Base-by-base conservation (phyloP, 176 grass and related monocot genomes). In the Oryza rufipogon region DNA sequence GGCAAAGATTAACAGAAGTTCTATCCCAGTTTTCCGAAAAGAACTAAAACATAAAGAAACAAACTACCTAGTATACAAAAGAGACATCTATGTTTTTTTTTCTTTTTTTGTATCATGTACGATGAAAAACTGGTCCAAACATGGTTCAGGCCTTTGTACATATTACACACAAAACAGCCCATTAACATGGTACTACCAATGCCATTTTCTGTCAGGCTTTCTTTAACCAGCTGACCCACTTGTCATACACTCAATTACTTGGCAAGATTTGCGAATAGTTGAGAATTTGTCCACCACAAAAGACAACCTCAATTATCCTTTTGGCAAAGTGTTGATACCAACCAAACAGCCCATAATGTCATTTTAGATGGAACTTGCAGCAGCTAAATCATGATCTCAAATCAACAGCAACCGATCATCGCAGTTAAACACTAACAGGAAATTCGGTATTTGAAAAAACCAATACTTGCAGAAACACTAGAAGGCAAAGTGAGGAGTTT, bases 381-480 rank as follows among this genome's bases (percentile, higher is more conserved):
- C 4, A 6, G 6, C 4, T 17, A 68, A 76, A 75, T 76, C 47
- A 71, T 69, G 33, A 87, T 69, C 23, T 36, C 19, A 70, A 76
- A 34, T 38, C 47, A 75, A 13, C 51, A 11, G 64, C 25, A 84
- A 81, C 6, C 41, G 46, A 70, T 17, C 64, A 85, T 70, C 14
- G 33, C 60, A 74, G 22, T 39, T 67, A 36, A 66, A 39, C 10
- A 65, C 16, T 25, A 76, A 49, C 45, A 60, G 51, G 17, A 44
- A 66, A 71, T 2, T 64, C 6, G 14, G 48, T 32, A 70, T 47
- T 47, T 7, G 3, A 17, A 80, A 32, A 32, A 73, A 34, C 1
- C 13, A 44, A 19, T 48, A 68, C 34, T 15, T 80, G 39, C 64
- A 89, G 47, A 80, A 89, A 48, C 4, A 38, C 38, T 69, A 70